Base-by-base conservation (phyloP, 1,284 basidiomycete genomes). In the Nidula niveotomentosa region DNA sequence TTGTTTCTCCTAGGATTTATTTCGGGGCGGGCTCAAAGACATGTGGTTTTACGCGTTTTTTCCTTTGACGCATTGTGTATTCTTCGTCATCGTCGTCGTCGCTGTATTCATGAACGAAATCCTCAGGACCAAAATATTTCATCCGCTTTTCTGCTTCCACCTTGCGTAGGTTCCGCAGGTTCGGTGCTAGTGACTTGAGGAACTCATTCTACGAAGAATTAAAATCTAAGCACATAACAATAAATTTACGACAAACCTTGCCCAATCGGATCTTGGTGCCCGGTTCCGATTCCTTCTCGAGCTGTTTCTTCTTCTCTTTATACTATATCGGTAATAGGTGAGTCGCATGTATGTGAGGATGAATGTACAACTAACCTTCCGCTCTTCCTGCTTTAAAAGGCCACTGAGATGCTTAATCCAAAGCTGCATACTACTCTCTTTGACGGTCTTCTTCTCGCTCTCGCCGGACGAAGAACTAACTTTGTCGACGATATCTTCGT, bases 381-480 rank as follows among this genome's bases (percentile, higher is more conserved):
- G 78, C 58, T 85, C 81, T 62, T 90, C 88, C 39, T 80, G 77
- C 65, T 83, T 85, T 35, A 81, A 69, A 53, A 90, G 65, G 9
- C 76, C 70, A 3, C 76, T 70, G 46, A 90, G 65, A 59, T 87
- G 79, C 62, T 80, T 81, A 61, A 90, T 81, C 88, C 88, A 90
- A 52, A 75, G 70, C 60, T 88, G 83, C 57, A 90, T 64, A 58
- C 79, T 79, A 34, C 78, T 78, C 61, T 85, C 83, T 9, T 57
- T 68, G 48, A 61, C 59, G 53, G 70, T 66, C 53, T 70, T 69
- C 60, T 74, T 69, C 51, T 69, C 62, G 44, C 61, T 60, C 49
- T 68, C 60, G 18, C 58, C 67, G 36, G 64, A 60, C 36, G 68
- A 69, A 36, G 51, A 37, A 18, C 74, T 67, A 9, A 71, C 70